Conservation (phyloP, 2,329 filamentous ascomycete species). For the Emergomyces pasteurianus region DNA sequence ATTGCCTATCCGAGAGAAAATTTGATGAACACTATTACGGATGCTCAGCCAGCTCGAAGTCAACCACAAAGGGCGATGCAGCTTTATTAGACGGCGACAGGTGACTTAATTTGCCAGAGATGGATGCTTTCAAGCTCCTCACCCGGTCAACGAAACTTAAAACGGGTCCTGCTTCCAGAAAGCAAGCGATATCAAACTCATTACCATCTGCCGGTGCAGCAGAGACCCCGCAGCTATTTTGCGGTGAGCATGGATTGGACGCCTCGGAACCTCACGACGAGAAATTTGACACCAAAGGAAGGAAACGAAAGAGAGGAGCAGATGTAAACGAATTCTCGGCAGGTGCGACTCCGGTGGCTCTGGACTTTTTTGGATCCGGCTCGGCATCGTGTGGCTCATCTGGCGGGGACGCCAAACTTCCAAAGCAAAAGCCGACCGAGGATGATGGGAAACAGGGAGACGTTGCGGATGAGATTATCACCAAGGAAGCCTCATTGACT, state of each 20-base stretch:
- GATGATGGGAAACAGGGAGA: conserved; percentile 15
- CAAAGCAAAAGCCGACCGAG: conserved; percentile 4
- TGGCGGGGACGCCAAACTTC: conserved; percentile 14
- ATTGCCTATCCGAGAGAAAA: background rate
- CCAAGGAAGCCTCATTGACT: conserved; percentile 35
- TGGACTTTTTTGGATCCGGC: conserved; percentile 27
- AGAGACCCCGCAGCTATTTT: conserved; percentile 27
- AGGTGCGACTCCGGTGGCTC: conserved; percentile 16
- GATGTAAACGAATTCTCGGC: conserved; percentile 12
- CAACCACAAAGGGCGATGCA: background rate
- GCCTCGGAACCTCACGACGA: conserved; percentile 1
- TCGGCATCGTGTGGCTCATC: background rate
- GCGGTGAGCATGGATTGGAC: conserved; percentile 20
- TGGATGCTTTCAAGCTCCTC: conserved; percentile 36
- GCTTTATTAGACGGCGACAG: background rate
- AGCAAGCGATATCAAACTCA: conserved; percentile 16
- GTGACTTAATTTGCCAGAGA: conserved; percentile 12
- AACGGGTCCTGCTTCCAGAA: conserved; percentile 16
- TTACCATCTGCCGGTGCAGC: conserved; percentile 32
- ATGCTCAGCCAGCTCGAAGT: background rate
- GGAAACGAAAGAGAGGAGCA: conserved; percentile 27
- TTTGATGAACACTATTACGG: background rate
- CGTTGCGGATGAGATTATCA: conserved; percentile 11
- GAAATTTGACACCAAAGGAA: conserved; percentile 15
- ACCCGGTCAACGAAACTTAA: conserved; percentile 35